Base-by-base conservation (phyloP, 2,329 filamentous ascomycete genomes). In the Verticillium nubilum region DNA sequence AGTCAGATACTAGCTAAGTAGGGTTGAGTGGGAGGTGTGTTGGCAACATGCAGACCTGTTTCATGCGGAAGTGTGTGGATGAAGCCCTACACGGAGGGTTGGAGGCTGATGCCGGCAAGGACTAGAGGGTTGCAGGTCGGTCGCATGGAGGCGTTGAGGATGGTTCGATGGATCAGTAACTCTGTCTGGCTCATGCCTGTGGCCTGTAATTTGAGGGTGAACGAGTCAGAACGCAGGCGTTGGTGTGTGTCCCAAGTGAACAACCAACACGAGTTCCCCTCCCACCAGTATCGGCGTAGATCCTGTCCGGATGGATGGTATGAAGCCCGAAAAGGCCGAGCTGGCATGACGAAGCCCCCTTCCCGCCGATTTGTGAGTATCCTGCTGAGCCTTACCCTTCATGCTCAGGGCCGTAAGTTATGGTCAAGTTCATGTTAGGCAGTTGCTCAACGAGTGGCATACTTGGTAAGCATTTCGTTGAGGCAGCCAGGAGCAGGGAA, bases 101-200 rank as follows among this genome's bases (percentile, higher is more conserved):
- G 25, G 26, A 9, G 28, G 19, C 25, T 31, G 15, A 29, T 27
- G 52, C 27, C 52, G 52, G 26, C 26, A 53, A 28, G 26, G 52
- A 53, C 9, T 12, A 29, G 50, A 55, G 52, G 52, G 52, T 29
- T 29, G 52, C 52, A 53, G 25, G 52, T 53, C 27, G 52, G 52
- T 25, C 52, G 52, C 52, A 53, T 53, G 52, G 28, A 53, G 52
- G 42, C n/a, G 19, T 47, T 47, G 42, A 47, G 42, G n/a, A 47
- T 60, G 37, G 33, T 55, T 57, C 56, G 47, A 54, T 57, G 37
- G 19, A 23, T 53, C 52, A 13, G 52, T 28, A 53, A 25, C 42
- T 13, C n/a, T 23, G 19, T 13, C n/a, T 23, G 19, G 17, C 42
- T 47, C 19, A 19, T 4, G n/a, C 5, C 42, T 4, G 19, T 47